These are phyloP conservation scores for Geum urbanum DNA, from an alignment of 306 rosid genomes.

Conservation along the genomic window DNA sequence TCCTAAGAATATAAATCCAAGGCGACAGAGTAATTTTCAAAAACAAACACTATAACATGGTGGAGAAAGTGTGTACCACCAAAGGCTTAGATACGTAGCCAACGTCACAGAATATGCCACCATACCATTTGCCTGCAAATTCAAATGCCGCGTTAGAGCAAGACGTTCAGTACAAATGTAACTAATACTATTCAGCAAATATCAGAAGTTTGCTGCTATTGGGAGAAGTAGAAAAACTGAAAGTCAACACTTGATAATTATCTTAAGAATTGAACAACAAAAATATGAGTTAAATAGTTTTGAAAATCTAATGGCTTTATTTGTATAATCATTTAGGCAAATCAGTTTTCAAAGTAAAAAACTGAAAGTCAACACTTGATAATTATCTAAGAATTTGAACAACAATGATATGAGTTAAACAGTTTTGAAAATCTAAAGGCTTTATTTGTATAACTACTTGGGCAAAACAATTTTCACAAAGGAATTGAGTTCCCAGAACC, in stretches of 20 bases:
- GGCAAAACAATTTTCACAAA: not conserved
- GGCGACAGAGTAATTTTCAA: not conserved
- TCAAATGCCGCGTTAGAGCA: slow-evolving; percentile 2
- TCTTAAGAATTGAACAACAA: slow-evolving; percentile 1
- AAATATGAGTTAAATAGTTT: not conserved
- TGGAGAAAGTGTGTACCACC: slow-evolving; percentile 54
- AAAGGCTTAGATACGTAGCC: slow-evolving; percentile 63
- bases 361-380: not conserved
- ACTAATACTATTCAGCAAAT: not conserved
- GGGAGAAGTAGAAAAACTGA: not conserved
- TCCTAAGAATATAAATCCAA: not conserved
- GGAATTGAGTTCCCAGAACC: slow-evolving; percentile 34
- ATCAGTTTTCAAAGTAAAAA: too few relatives aligned
- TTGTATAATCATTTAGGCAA: too few relatives aligned
- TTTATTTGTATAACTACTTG: not conserved
- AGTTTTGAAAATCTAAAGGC: not conserved
- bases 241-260: not conserved
- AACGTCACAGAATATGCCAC: slow-evolving; percentile 69
- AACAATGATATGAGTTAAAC: not conserved
- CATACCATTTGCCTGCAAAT: slow-evolving; percentile 76
- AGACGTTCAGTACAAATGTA: not conserved
- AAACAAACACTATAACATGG: not conserved
- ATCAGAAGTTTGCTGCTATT: not conserved
- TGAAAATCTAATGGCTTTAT: not conserved
- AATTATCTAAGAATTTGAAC: not conserved